These are phyloP conservation scores for Sporisorium reilianum DNA, from an alignment of 1,284 basidiomycete species.

Conservation along the genomic window DNA sequence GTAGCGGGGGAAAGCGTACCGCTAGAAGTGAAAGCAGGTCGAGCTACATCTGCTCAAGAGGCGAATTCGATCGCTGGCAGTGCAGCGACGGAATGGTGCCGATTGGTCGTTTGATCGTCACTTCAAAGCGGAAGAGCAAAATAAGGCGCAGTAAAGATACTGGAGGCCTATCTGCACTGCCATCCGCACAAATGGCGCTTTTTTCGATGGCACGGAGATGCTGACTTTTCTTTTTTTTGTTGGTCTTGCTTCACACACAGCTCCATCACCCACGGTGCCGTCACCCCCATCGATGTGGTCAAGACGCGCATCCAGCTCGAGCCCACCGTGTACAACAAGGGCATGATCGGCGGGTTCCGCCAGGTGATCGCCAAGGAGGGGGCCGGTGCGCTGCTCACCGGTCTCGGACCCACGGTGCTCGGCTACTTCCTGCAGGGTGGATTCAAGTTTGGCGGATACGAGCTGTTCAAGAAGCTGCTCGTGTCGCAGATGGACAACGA, in stretches of 20 bases:
- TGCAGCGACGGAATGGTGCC: not conserved
- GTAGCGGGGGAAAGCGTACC: no score
- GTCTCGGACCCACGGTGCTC: conserved; percentile 66
- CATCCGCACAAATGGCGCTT: not conserved
- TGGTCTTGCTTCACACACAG: conserved; percentile 67
- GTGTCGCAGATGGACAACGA: conserved; percentile 66
- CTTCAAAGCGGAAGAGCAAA: no score
- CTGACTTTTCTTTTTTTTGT: not conserved
- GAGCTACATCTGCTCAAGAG: not conserved
- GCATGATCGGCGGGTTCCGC: conserved; percentile 68
- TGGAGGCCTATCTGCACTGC: not conserved
- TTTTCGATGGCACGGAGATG: no score
- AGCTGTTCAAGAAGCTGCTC: conserved; percentile 69
- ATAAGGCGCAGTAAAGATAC: no score
- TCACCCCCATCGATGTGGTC: conserved; percentile 66
- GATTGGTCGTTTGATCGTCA: no score
- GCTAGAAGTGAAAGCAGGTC: no score
- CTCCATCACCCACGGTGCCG: conserved; percentile 85
- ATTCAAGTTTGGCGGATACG: conserved; percentile 69
- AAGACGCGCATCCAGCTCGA: conserved; percentile 98
- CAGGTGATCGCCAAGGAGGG: conserved; percentile 67
- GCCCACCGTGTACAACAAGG: conserved; percentile 74
- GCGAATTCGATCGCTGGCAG: no score
- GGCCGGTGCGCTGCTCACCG: conserved; percentile 67
- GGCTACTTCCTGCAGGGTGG: conserved; percentile 70